Conservation (phyloP, 257 asterid genomes). For the Nemophila menziesii region DNA sequence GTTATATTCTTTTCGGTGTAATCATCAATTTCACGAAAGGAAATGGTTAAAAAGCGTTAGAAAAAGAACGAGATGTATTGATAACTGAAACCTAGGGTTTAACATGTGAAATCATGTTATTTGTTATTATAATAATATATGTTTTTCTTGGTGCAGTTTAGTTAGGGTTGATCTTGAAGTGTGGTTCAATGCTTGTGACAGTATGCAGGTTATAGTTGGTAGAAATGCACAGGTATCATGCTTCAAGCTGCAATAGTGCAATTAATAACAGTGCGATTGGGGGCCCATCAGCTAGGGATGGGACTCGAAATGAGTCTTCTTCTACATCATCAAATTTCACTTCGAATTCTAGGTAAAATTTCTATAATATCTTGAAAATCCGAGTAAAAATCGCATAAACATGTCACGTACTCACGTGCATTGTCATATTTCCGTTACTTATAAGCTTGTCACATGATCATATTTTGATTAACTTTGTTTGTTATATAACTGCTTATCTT, state of each 20-base stretch:
- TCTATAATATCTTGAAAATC: conserved; percentile 1
- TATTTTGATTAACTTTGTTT: no score
- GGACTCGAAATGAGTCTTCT: conserved; percentile 62
- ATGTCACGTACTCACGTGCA: no score
- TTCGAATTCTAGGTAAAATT: conserved; percentile 54
- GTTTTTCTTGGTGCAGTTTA: conserved; percentile 20
- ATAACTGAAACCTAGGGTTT: neutral
- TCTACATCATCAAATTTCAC: conserved; percentile 53
- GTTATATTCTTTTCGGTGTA: neutral
- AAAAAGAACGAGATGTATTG: neutral
- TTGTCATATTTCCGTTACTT: no score
- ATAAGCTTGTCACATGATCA: no score
- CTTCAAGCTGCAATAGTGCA: conserved; percentile 95
- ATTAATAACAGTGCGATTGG: conserved; percentile 62
- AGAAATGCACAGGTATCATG: conserved; percentile 99
- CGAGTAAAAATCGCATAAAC: no score
- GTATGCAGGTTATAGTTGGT: conserved; percentile 88
- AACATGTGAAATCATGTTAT: neutral
- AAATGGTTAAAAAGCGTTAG: neutral
- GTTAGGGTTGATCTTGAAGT: conserved; percentile 22
- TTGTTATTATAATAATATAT: no score
- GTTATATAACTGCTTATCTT: no score
- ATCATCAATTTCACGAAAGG: neutral
- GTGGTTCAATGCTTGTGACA: conserved; percentile 87
- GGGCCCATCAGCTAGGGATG: conserved; percentile 74